Conservation (phyloP, 1,284 basidiomycete species). For the Cutaneotrichosporon cavernicola region DNA sequence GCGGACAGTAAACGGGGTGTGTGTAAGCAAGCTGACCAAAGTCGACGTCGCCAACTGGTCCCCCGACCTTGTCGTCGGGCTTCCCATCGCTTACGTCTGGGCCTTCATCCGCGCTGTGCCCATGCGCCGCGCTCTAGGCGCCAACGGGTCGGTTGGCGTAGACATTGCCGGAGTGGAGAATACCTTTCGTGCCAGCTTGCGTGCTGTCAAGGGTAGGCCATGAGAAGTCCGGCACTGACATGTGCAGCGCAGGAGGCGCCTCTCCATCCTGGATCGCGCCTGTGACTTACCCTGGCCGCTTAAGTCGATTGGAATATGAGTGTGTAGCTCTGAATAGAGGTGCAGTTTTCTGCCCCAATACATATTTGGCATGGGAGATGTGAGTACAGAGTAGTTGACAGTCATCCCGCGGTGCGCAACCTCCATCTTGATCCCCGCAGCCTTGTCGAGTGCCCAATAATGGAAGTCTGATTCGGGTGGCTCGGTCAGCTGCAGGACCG, state of each 20-base stretch:
- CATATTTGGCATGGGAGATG: no score
- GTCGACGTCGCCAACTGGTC: background rate
- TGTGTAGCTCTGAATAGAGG: no score
- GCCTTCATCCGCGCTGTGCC: background rate
- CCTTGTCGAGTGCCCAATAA: no score
- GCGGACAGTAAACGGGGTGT: background rate
- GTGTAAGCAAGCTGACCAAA: background rate
- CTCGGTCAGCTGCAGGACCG: no score
- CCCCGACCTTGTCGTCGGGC: background rate
- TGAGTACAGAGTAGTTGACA: no score
- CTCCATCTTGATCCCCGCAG: no score
- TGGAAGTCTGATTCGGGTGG: no score
- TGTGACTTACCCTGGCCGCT: no score
- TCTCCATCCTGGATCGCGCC: no score
- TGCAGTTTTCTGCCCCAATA: no score
- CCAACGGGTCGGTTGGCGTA: background rate
- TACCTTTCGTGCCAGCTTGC: background rate
- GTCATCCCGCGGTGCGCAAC: no score
- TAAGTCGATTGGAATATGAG: no score
- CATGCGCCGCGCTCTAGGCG: background rate
- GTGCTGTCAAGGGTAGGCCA: background rate
- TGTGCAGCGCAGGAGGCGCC: background rate
- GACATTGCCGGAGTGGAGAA: background rate
- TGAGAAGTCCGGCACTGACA: background rate
- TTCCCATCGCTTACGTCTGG: constrained; percentile 1